Percentiles rank a stretch among this genome's conserved stretches.
These are phyloP conservation scores for Agroathelia rolfsii DNA, from an alignment of 1,284 basidiomycete species.

Conservation along the genomic window DNA sequence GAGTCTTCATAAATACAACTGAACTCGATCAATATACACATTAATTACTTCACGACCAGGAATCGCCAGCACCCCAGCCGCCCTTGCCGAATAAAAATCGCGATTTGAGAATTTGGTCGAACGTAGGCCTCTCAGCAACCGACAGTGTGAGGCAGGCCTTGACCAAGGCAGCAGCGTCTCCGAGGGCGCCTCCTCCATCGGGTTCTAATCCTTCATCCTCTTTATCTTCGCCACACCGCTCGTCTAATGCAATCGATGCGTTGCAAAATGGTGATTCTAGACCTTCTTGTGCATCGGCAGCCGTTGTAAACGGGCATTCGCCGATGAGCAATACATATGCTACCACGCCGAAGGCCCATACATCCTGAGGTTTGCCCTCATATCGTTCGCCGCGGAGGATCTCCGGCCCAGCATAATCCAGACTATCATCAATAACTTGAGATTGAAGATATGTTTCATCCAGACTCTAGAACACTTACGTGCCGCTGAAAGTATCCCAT, in stretches of 20 bases:
- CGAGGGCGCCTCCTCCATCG: conserved; percentile 74
- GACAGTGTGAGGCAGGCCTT: conserved; percentile 72
- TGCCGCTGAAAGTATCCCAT: conserved; percentile 95
- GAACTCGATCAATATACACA: too few species aligned
- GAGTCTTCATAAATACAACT: too few species aligned
- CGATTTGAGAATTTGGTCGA: conserved; percentile 69
- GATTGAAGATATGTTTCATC: conserved; percentile 7
- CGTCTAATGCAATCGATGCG: conserved; percentile 65
- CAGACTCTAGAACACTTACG: conserved; percentile 47
- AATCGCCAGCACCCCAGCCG: too few species aligned
- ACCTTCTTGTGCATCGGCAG: conserved; percentile 75
- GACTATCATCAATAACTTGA: conserved; percentile 32
- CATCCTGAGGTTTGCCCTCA: conserved; percentile 92
- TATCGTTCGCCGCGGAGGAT: conserved; percentile 93
- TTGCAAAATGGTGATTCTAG: conserved; percentile 64
- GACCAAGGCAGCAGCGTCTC: conserved; percentile 74
- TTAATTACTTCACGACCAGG: too few species aligned
- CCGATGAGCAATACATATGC: conserved; percentile 93
- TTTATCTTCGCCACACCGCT: conserved; percentile 63
- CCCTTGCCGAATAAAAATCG: conserved; percentile 65
- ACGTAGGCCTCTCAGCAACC: conserved; percentile 65
- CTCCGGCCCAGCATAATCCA: conserved; percentile 95
- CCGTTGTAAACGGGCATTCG: conserved; percentile 88
- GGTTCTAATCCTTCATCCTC: conserved; percentile 60
- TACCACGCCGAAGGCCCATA: conserved; percentile 98